phyloP scores from a whole-genome alignment of 2,329 filamentous ascomycete species.

The Nannizzia gypsea region DNA sequence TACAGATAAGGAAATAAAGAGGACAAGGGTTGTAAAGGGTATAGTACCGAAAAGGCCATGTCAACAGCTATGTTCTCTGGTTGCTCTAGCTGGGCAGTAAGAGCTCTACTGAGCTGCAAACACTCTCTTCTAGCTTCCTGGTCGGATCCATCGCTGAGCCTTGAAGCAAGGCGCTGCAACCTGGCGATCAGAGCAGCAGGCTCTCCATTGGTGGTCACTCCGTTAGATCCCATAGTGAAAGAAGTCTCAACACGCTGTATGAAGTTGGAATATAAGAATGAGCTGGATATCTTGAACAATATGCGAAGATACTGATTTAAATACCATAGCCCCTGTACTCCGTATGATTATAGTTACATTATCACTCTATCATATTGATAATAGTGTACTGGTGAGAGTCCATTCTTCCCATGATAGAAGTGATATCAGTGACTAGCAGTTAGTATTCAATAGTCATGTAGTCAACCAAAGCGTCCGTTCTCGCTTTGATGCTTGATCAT shows the following conservation, averaged over 20 bases:
- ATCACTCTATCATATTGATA: background rate
- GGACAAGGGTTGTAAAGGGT: background rate
- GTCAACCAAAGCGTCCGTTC: too few species aligned
- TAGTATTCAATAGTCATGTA: background rate
- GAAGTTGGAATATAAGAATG: background rate
- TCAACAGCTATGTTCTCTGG: constrained; percentile 4
- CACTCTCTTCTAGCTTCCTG: background rate
- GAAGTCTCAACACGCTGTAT: background rate
- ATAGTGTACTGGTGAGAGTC: background rate
- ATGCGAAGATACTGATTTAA: background rate
- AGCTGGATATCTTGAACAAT: background rate
- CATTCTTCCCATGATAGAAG: background rate
- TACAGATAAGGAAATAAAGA: background rate
- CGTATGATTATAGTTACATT: too few species aligned
- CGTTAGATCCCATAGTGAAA: background rate
- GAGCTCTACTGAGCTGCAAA: background rate
- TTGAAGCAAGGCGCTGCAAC: background rate
- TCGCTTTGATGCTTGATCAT: background rate
- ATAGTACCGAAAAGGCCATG: constrained; percentile 5
- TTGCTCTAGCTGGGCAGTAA: constrained; percentile 3
- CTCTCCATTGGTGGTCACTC: background rate
- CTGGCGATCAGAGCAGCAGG: background rate
- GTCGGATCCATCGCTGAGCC: background rate
- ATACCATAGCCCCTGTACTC: too few species aligned
- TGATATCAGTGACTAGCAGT: background rate